Evolutionary conservation across 2,329 filamentous ascomycete species (phyloP), one percentile per base, ranked within the genome.

Genomic region (Didymosphaeria variabile): DNA sequence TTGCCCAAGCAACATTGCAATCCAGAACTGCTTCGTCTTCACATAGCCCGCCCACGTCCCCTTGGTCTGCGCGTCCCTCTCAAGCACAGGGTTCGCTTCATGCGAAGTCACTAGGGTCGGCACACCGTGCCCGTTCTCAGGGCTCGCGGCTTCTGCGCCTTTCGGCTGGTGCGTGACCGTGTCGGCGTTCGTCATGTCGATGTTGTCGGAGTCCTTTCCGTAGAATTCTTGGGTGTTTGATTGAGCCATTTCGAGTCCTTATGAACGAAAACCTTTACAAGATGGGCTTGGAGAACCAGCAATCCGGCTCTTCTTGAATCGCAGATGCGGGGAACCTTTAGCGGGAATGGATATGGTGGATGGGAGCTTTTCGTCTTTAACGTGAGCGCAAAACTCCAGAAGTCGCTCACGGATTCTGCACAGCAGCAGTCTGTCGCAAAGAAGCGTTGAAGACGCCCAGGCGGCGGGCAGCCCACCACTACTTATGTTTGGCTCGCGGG

Each of bases 1-100:
- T 69, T 79, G 88, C 82, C 93, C 93, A 62, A 98, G 81, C 52
- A 88, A 62, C 70, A 98, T 83, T 46, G 97, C 88, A 68, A 92
- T 82, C 87, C 93, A 98, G 77, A 99, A 98, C 76, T 97, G 92
- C 72, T 85, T 85, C 12, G 94, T 97, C 69, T 85, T 86, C 65
- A 98, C 83, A 80, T 95, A 98, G 46, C 90, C 82, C 67, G 89
- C 85, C 67, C 82, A 84, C 5, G 82, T 78, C 66, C 81, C 80
- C 60, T 79, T 79, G 47, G 68, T 78, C 60, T 74, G 64, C 59
- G 84, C 83, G 59, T 76, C 71, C 17, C 62, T 57, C 52, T 74
- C 71, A n/a, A 72, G 56, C 45, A 72, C 65, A 45, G 63, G 61
- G 42, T 69, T 70, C 21, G 55, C 60, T 9, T 55, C 61, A 49